Percentiles rank a stretch among this genome's conserved stretches.
phyloP scores from a whole-genome alignment of 352 stramenopile species.

The Phytophthora uliginosa region DNA sequence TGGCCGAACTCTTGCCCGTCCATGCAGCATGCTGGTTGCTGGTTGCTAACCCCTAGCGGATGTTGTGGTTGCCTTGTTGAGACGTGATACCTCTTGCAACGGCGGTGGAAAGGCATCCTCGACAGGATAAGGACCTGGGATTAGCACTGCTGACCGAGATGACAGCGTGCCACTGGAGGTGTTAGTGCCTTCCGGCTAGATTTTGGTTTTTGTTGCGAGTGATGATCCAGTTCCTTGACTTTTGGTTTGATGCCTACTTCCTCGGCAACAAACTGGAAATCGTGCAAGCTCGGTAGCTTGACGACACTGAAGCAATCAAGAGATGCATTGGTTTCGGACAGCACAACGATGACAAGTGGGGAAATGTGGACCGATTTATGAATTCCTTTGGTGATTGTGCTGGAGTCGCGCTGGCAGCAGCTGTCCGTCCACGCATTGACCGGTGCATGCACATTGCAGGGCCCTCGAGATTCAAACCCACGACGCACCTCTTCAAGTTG shows the following conservation, averaged over 20 bases:
- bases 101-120: conserved; percentile 2
- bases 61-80: conserved; percentile 6
- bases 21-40: not conserved
- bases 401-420: conserved; percentile 1
- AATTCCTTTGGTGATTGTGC: not conserved
- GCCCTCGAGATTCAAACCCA: not conserved
- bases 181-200: conserved; percentile 7
- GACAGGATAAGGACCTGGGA: not conserved
- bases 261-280: not conserved
- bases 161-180: not conserved
- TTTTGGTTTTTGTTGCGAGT: not conserved
- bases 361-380: not conserved
- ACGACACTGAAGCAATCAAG: not conserved
- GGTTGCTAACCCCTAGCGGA: not conserved
- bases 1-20: not conserved
- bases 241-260: not conserved
- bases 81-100: conserved; percentile 5
- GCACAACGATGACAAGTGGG: not conserved
- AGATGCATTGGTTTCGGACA: not conserved
- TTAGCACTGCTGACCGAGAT: conserved; percentile 3
- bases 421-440: not conserved
- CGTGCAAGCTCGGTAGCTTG: not conserved
- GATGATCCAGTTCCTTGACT: not conserved
- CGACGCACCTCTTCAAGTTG: conserved; percentile 4
- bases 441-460: not conserved